Percentiles rank a stretch among this genome's conserved stretches.
Evolutionary conservation across 768 basidiomycete species (phyloP).

Genomic region (Naematelia aurantialba): DNA sequence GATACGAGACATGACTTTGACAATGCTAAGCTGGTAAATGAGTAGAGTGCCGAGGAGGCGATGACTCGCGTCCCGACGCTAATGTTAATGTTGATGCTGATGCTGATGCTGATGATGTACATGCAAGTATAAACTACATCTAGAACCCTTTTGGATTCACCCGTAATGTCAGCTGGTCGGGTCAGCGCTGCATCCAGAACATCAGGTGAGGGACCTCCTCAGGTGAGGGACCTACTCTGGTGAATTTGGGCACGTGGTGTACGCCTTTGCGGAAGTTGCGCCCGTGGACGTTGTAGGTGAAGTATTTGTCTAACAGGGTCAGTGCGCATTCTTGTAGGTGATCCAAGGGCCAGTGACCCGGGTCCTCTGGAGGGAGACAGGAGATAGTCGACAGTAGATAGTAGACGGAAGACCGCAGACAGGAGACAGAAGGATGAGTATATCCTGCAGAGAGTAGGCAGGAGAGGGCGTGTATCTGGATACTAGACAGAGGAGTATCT

Average conservation of each 20-base stretch:
- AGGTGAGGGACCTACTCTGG: slow-evolving; percentile 43
- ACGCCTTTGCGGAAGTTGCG: slow-evolving; percentile 86
- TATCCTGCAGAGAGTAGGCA: no score
- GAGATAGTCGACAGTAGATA: no score
- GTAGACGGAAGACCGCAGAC: no score
- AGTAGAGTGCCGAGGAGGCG: no score
- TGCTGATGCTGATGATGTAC: slow-evolving; percentile 10
- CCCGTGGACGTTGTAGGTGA: slow-evolving; percentile 68
- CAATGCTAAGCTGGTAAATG: no score
- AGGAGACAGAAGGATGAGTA: no score
- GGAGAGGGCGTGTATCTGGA: background rate
- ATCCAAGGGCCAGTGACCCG: no score
- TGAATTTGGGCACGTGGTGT: slow-evolving; percentile 97
- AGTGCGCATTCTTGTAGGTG: no score
- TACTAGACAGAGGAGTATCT: background rate
- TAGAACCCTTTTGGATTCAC: slow-evolving; percentile 91
- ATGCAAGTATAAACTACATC: slow-evolving; percentile 8
- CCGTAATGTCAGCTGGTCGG: slow-evolving; percentile 65
- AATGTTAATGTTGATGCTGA: background rate
- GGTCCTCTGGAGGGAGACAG: no score
- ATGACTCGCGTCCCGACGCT: no score
- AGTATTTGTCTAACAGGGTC: slow-evolving; percentile 91
- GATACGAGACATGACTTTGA: no score
- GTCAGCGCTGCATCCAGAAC: background rate
- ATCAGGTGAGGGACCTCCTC: slow-evolving; percentile 4